Conservation (phyloP, 1,284 basidiomycete genomes). For the Sporisorium reilianum region DNA sequence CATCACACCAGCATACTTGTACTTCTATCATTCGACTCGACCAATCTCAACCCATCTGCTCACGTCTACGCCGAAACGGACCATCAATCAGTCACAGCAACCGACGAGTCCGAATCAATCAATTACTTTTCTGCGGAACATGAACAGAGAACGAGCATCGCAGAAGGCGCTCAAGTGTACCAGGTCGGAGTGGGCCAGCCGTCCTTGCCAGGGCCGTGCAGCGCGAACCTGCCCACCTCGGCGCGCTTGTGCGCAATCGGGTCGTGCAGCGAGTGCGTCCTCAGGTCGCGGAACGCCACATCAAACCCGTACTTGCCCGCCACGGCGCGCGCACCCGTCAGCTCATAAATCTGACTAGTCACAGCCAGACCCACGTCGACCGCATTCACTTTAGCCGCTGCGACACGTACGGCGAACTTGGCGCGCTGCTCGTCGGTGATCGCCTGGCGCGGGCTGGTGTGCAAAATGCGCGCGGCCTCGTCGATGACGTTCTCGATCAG, state of each 20-base stretch:
- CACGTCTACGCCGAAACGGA: not conserved
- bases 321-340: constrained; percentile 66
- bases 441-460: constrained; percentile 41
- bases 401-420: constrained; percentile 66
- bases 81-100: too few relatives aligned
- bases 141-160: not conserved
- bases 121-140: too few relatives aligned
- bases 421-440: constrained; percentile 67
- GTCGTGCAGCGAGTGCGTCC: constrained; percentile 68
- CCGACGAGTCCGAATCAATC: too few relatives aligned
- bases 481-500: constrained; percentile 61
- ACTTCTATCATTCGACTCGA: not conserved
- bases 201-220: constrained; percentile 60
- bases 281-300: constrained; percentile 55
- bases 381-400: constrained; percentile 65
- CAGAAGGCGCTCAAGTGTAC: constrained; percentile 42
- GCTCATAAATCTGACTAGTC: constrained; percentile 66
- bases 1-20: not conserved
- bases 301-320: constrained; percentile 67
- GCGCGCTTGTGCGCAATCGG: constrained; percentile 67
- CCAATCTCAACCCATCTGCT: not conserved
- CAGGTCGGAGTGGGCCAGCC: constrained; percentile 63
- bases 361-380: constrained; percentile 66
- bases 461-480: constrained; percentile 48
- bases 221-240: constrained; percentile 62